Conservation (phyloP, 768 basidiomycete species). For the Lyophyllum decastes region DNA sequence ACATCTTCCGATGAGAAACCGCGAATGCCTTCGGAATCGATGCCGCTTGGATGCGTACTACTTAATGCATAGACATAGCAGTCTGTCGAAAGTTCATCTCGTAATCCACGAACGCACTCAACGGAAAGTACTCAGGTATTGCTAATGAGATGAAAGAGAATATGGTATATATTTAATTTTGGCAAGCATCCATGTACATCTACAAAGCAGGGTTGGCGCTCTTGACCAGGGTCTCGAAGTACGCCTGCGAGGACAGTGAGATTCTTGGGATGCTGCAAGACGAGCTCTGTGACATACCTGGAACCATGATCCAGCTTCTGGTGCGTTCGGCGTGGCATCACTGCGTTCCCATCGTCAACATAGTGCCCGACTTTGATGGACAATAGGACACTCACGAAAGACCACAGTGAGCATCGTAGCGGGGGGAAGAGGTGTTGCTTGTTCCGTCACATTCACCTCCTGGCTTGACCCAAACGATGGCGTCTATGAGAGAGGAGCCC, state of each 20-base stretch:
- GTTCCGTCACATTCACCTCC: slow-evolving; percentile 71
- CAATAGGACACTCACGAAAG: slow-evolving; percentile 36
- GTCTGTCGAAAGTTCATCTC: no score
- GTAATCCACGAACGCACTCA: no score
- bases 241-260: slow-evolving; percentile 31
- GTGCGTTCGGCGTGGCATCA: slow-evolving; percentile 56
- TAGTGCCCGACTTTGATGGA: neutral
- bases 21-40: neutral
- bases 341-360: slow-evolving; percentile 25
- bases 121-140: no score
- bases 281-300: slow-evolving; percentile 32
- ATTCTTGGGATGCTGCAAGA: neutral
- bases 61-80: no score
- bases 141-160: neutral
- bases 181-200: slow-evolving; percentile 4
- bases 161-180: neutral
- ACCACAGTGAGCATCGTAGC: slow-evolving; percentile 55
- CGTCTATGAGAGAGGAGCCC: slow-evolving; percentile 53
- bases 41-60: no score
- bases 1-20: neutral
- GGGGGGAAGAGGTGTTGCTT: slow-evolving; percentile 50
- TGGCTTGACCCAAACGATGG: slow-evolving; percentile 69
- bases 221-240: slow-evolving; percentile 56
- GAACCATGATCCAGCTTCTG: slow-evolving; percentile 70
- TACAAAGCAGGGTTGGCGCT: slow-evolving; percentile 56